phyloP scores from a whole-genome alignment of 805 yeast genomes.

The Tetrapisispora iriomotensis region DNA sequence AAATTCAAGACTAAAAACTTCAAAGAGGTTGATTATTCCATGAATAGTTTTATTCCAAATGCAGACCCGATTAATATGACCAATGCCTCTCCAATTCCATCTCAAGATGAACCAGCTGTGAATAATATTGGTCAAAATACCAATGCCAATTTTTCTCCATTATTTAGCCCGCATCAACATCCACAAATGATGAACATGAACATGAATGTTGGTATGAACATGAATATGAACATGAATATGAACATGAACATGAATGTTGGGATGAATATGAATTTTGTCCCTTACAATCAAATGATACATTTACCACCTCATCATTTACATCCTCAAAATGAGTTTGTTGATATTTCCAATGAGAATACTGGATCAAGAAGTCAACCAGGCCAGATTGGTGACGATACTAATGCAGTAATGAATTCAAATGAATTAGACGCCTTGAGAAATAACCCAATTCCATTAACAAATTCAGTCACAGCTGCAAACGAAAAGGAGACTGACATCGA shows the following conservation, averaged over 20 bases:
- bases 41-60: neutral
- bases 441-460: no score
- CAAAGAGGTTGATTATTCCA: neutral
- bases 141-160: conserved; percentile 1
- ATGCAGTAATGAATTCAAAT: no score
- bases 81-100: neutral
- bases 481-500: no score
- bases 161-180: conserved; percentile 2
- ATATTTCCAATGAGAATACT: no score
- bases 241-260: conserved; percentile 2
- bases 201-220: conserved; percentile 10
- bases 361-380: conserved; percentile 5
- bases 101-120: neutral
- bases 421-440: no score
- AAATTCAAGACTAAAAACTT: neutral
- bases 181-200: conserved; percentile 1
- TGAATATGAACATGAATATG: conserved; percentile 9
- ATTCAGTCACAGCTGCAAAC: no score
- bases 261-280: conserved; percentile 27
- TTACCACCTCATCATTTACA: conserved; percentile 15
- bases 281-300: conserved; percentile 27
- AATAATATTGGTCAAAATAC: neutral
- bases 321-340: conserved; percentile 6
- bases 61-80: neutral
- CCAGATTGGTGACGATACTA: conserved; percentile 5